Conservation (phyloP, 345 rosid genomes). For the Camelina sativa region DNA sequence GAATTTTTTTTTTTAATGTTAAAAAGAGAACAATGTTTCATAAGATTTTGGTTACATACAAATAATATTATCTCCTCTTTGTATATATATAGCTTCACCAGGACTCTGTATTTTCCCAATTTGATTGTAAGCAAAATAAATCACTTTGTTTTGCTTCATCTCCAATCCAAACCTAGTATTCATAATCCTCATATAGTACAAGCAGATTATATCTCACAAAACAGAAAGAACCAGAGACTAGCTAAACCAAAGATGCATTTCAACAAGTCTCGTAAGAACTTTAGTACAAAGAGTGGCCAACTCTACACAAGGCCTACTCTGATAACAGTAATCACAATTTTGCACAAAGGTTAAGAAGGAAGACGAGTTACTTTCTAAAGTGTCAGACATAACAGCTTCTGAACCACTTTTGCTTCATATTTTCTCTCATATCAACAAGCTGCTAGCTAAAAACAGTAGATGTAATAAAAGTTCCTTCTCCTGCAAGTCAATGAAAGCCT, state of each 20-base stretch:
- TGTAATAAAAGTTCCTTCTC: background rate
- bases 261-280: background rate
- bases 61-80: no score
- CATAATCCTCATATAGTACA: background rate
- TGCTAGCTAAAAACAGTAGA: background rate
- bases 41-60: no score
- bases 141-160: background rate
- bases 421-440: background rate
- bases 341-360: background rate
- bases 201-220: background rate
- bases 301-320: background rate
- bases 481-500: background rate
- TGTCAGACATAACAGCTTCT: background rate
- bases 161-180: background rate
- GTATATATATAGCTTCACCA: no score
- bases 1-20: no score
- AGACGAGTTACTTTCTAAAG: background rate
- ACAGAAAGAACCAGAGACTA: background rate
- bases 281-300: background rate
- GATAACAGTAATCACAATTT: background rate
- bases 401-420: background rate
- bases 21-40: no score
- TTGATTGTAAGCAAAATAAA: background rate
- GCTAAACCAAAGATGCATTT: background rate
- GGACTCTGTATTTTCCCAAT: background rate